A percentile compares a stretch with the other conserved stretches of the same genome.
phyloP scores from a whole-genome alignment of 257 asterid species.

The Capsicum chinense region DNA sequence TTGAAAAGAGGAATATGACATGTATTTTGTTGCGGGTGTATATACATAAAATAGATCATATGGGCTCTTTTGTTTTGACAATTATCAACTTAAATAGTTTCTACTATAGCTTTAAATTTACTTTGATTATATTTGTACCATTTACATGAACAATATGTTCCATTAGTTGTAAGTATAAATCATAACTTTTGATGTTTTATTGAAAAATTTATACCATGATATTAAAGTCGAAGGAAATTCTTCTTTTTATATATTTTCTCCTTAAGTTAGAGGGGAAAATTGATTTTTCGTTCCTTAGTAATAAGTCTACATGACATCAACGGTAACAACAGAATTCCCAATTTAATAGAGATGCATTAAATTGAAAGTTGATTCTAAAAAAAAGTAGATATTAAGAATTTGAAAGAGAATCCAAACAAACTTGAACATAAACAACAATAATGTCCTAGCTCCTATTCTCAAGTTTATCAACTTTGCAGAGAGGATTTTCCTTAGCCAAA shows the following conservation, averaged over 20 bases:
- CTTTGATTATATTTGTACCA: not conserved
- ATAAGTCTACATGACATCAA: not conserved
- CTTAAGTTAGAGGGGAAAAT: not conserved
- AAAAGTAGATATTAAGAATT: not conserved
- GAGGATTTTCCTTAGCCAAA: not conserved
- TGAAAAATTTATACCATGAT: not conserved
- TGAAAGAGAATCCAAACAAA: not conserved
- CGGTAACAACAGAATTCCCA: not conserved
- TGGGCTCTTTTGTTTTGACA: not conserved
- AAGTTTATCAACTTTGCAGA: not conserved
- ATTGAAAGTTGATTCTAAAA: not conserved
- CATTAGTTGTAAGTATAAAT: not conserved
- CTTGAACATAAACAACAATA: not conserved
- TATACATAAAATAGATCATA: not conserved
- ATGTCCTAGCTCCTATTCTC: not conserved
- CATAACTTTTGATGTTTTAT: not conserved
- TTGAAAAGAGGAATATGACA: too few relatives aligned
- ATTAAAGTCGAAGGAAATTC: not conserved
- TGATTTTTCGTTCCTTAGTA: not conserved
- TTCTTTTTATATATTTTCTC: too few relatives aligned
- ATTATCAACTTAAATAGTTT: too few relatives aligned
- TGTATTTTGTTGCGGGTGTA: too few relatives aligned
- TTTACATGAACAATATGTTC: not conserved
- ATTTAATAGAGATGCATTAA: not conserved
- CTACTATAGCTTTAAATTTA: not conserved